Percentiles rank a stretch among this genome's conserved stretches.
Conservation (phyloP, 2,329 filamentous ascomycete species). For the Paramyrothecium roridum region DNA sequence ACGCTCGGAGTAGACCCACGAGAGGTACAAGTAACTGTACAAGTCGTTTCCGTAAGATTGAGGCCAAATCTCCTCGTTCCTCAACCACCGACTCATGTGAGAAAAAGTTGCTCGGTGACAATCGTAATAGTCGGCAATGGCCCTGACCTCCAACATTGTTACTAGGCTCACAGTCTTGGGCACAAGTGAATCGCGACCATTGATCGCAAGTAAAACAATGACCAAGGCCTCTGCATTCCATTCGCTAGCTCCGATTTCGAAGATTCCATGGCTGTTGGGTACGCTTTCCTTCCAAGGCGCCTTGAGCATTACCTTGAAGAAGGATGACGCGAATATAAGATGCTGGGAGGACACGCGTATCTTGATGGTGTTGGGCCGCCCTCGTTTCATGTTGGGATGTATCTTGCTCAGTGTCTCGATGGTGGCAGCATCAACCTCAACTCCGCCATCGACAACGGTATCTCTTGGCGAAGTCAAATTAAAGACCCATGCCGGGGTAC, state of each 20-base stretch:
- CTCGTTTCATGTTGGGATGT: too few species aligned
- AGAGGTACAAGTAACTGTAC: too few species aligned
- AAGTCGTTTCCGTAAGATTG: too few species aligned
- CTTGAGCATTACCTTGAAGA: constrained; percentile 12
- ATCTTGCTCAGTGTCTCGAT: too few species aligned
- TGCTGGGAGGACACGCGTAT: constrained; percentile 28
- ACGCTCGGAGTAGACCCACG: too few species aligned
- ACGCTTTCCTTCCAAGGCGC: constrained; percentile 6
- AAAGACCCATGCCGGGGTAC: too few species aligned
- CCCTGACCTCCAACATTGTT: constrained; percentile 39
- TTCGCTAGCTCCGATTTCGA: neutral
- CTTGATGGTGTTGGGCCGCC: neutral
- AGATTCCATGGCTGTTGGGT: neutral
- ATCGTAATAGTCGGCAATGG: constrained; percentile 38
- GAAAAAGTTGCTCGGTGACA: constrained; percentile 38
- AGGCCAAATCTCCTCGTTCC: too few species aligned
- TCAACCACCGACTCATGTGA: constrained; percentile 38
- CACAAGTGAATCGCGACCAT: constrained; percentile 36
- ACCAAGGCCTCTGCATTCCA: constrained; percentile 35
- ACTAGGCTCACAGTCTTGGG: constrained; percentile 33
- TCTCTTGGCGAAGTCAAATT: too few species aligned
- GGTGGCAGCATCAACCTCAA: too few species aligned
- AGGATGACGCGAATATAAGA: constrained; percentile 27
- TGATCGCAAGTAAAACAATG: constrained; percentile 41
- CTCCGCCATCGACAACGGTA: too few species aligned